Base-by-base conservation (phyloP, 2,329 filamentous ascomycete genomes). In the Xylariaceae sp. region DNA sequence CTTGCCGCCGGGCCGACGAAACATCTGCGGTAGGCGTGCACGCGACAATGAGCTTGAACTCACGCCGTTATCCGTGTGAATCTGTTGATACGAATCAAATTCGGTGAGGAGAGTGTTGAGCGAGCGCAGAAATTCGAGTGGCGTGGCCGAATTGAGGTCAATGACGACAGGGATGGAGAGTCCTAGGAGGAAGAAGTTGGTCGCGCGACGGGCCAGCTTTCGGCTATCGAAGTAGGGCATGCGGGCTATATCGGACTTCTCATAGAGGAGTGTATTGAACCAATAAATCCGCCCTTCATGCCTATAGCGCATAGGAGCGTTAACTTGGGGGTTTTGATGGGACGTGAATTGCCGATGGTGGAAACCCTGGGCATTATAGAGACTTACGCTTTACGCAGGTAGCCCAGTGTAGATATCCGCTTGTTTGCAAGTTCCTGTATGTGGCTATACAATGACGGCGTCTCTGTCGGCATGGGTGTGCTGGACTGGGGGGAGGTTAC, bases 201-300 rank as follows among this genome's bases (percentile, higher is more conserved):
- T 95, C 34, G 94, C 92, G 63, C 94, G 89, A 54, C 92, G 87
- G 57, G 89, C 86, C 46, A 96, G 83, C 68, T 92, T 94, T 60
- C 88, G 85, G 3, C 84, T 76, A 55, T 95, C 88, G 68, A 95
- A 92, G 68, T 90, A 95, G 43, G 92, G 86, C 76, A 96, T 86
- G 66, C 86, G 85, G 48, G 81, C 76, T 32, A 97, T 79, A 70
- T 96, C 90, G 29, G 82, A 72, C 65, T 89, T 88, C 61, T 91
- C 89, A 72, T 96, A 96, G 67, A 95, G 87, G 56, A 96, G 83
- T 0, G 94, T 96, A 73, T 96, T 96, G 78, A 97, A 96, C 92
- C 94, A 97, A 76, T 95, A 97, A 40, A 96, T 85, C 54, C 90
- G 86, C 56, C 92, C 92, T 73, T 96, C 91, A 68, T 99, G 92